Conservation (phyloP, 1,139 yeast species). For the Ogataea hybrid region DNA sequence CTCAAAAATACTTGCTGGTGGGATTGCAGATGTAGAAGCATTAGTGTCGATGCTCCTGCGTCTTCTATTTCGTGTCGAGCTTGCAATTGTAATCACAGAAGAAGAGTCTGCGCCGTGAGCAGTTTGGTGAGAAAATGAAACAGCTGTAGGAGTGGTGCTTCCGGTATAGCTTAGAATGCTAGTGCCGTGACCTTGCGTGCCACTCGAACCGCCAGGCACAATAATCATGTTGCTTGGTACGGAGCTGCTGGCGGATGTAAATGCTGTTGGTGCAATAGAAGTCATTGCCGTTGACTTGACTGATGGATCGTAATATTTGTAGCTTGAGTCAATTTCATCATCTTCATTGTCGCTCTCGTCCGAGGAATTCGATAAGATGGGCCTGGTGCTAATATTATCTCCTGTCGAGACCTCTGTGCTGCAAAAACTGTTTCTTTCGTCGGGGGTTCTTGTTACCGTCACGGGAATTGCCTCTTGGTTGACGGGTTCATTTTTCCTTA, state of each 20-base stretch:
- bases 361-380: slow-evolving; percentile 47
- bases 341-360: slow-evolving; percentile 35
- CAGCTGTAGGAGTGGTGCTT: slow-evolving; percentile 8
- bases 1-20: slow-evolving; percentile 57
- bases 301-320: slow-evolving; percentile 21
- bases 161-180: slow-evolving; percentile 2
- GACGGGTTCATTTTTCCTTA: background rate
- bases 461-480: slow-evolving; percentile 3
- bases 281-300: slow-evolving; percentile 48
- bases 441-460: background rate
- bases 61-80: slow-evolving; percentile 47
- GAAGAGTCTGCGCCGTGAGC: slow-evolving; percentile 43
- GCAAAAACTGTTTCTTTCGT: slow-evolving; percentile 18
- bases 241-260: slow-evolving; percentile 15
- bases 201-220: slow-evolving; percentile 19
- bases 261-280: slow-evolving; percentile 37
- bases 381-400: slow-evolving; percentile 46
- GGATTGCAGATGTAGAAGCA: slow-evolving; percentile 43
- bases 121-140: slow-evolving; percentile 6
- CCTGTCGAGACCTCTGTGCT: slow-evolving; percentile 22
- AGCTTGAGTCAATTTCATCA: slow-evolving; percentile 34
- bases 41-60: slow-evolving; percentile 54
- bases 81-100: slow-evolving; percentile 53
- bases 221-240: slow-evolving; percentile 19
- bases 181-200: slow-evolving; percentile 1